Evolutionary conservation across 345 rosid genomes (phyloP), one percentile per base, ranked within the genome.

Genomic region (Boechera stricta): DNA sequence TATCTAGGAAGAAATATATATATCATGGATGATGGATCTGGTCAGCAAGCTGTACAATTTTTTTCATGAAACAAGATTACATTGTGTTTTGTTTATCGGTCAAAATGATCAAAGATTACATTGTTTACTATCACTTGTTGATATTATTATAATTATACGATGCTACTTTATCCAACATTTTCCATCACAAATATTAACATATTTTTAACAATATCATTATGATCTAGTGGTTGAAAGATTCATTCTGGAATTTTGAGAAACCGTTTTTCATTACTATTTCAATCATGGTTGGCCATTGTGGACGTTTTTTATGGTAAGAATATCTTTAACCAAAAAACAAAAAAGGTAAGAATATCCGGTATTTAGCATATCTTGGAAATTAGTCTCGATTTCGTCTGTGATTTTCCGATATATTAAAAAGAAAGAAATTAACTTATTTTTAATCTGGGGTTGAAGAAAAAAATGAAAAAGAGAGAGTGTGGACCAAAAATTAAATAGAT

Each of bases 31-130:
- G 10, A 36, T 36, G 9, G n/a, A 12, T 44, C 48, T 44, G 38
- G 51, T 41, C 33, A 39, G 24, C 41, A 57, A 56, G n/a, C 15
- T 28, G 60, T 55, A 28, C 5, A 11, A 26, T 5, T 55, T 10
- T 0, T 35, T 26, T 16, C 54, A 7, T 21, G 33, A 44, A 13
- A 29, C 18, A 67, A 51, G 26, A 33, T 33, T 47, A 31, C 29
- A 3, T 51, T 31, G 10, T 39, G n/a, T 69, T 54, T 53, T 26
- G 35, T 36, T 55, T 29, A 36, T 56, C 4, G 13, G 57, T 45
- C 45, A 58, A 71, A 36, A 59, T 3, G 56, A 35, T 71, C 58
- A 71, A 16, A 3, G 16, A 45, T 21, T 21, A 33, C 28, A 60
- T 48, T 35, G 48, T 57, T 18, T 38, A 53, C 41, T 24, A 24